A percentile compares a stretch with the other conserved stretches of the same genome.
phyloP scores from a whole-genome alignment of 2,329 filamentous ascomycete genomes.

The Paecilomyces formosus region DNA sequence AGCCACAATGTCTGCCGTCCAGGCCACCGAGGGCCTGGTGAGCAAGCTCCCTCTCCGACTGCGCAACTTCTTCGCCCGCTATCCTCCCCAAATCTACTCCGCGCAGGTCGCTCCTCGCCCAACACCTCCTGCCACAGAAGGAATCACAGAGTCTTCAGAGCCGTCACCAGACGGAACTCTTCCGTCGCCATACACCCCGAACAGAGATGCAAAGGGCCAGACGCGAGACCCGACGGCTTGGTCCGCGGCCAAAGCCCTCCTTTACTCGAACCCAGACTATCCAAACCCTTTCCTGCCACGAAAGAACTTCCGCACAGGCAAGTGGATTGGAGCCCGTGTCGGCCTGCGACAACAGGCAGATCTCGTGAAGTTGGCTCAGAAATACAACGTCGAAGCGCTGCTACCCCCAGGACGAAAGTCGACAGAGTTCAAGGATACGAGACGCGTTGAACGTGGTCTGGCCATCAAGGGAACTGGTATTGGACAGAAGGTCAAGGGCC shows the following conservation, averaged over 20 bases:
- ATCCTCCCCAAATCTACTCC: conserved; percentile 60
- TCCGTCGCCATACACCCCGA: conserved; percentile 33
- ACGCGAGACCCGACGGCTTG: conserved; percentile 21
- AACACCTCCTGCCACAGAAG: conserved; percentile 15
- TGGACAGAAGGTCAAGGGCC: conserved; percentile 90
- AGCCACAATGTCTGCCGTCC: conserved; percentile 11
- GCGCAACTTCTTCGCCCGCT: conserved; percentile 80
- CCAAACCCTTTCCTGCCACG: conserved; percentile 75
- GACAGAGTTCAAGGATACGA: conserved; percentile 58
- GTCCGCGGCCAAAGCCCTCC: conserved; percentile 24
- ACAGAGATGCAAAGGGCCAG: conserved; percentile 35
- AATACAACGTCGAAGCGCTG: conserved; percentile 73
- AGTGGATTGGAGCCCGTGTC: conserved; percentile 76
- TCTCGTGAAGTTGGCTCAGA: conserved; percentile 73
- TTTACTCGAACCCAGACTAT: conserved; percentile 38
- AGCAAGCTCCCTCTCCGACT: conserved; percentile 62
- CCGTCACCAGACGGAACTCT: conserved; percentile 23
- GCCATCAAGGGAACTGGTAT: conserved; percentile 88
- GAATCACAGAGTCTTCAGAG: conserved; percentile 38
- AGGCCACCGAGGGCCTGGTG: conserved; percentile 11
- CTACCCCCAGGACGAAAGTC: conserved; percentile 71
- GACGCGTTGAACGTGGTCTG: conserved; percentile 70
- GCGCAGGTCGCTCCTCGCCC: conserved; percentile 23
- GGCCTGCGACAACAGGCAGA: conserved; percentile 85
- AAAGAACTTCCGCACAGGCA: conserved; percentile 70